phyloP scores from a whole-genome alignment of 2,329 filamentous ascomycete genomes.

The Trichophyton mentagrophytes region DNA sequence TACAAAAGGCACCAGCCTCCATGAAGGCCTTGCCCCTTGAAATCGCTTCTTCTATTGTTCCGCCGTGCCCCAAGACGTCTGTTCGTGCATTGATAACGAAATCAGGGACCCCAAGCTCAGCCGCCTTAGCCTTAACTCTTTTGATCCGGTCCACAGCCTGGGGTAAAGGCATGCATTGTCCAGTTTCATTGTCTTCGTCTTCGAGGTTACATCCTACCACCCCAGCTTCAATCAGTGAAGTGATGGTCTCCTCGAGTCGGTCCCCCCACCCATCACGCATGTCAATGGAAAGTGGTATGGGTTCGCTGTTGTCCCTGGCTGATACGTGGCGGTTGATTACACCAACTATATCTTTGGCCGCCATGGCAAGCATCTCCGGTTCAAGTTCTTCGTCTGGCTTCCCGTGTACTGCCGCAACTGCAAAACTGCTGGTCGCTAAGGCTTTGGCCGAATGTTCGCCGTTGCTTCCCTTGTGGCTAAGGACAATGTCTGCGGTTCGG shows the following conservation, averaged over 20 bases:
- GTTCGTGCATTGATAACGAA: slow-evolving; percentile 44
- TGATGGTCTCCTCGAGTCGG: slow-evolving; percentile 32
- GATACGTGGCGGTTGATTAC: slow-evolving; percentile 21
- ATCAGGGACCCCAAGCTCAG: slow-evolving; percentile 35
- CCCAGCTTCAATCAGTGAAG: slow-evolving; percentile 33
- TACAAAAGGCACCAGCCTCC: slow-evolving; percentile 41
- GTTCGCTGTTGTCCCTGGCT: not conserved
- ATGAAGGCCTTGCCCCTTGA: slow-evolving; percentile 41
- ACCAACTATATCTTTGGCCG: slow-evolving; percentile 31
- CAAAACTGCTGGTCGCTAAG: slow-evolving; percentile 37
- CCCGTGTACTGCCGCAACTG: slow-evolving; percentile 34
- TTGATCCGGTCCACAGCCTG: slow-evolving; percentile 37
- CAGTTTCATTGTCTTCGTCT: slow-evolving; percentile 32
- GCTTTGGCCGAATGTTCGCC: slow-evolving; percentile 23
- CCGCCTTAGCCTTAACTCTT: slow-evolving; percentile 32
- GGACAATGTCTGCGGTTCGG: slow-evolving; percentile 34
- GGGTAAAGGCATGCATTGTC: slow-evolving; percentile 24
- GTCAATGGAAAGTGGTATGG: slow-evolving; percentile 40
- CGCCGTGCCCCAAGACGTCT: slow-evolving; percentile 35
- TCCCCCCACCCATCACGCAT: slow-evolving; percentile 45
- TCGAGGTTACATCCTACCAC: slow-evolving; percentile 45
- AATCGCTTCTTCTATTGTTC: slow-evolving; percentile 35
- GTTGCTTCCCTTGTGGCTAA: slow-evolving; percentile 16
- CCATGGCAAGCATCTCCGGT: slow-evolving; percentile 38
- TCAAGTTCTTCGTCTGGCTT: slow-evolving; percentile 37